Percentiles rank a stretch among this genome's conserved stretches.
Evolutionary conservation across 371 early-diverging fungal species (phyloP).

Genomic region (Zychaea mexicana): DNA sequence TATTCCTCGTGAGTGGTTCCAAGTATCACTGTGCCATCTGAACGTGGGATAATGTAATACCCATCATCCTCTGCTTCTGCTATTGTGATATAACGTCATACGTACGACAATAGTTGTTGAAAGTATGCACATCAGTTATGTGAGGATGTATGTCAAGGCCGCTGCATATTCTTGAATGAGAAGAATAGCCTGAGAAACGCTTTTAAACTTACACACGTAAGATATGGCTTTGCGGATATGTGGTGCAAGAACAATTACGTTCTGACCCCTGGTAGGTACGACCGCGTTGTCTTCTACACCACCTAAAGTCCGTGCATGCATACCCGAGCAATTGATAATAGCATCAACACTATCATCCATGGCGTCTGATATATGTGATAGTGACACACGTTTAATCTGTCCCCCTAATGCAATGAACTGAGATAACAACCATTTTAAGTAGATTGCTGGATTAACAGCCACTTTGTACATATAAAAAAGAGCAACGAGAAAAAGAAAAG

Average conservation of each 20-base stretch:
- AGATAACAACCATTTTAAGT: constrained; percentile 58
- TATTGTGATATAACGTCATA: background rate
- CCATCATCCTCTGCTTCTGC: constrained; percentile 18
- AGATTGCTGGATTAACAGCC: constrained; percentile 53
- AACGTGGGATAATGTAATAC: constrained; percentile 77
- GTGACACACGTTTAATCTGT: constrained; percentile 20
- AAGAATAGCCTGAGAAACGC: no score
- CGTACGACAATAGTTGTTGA: no score
- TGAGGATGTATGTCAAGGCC: no score
- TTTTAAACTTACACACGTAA: constrained; percentile 11
- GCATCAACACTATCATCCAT: constrained; percentile 30
- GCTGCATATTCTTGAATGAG: no score
- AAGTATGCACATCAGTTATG: background rate
- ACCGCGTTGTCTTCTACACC: constrained; percentile 52
- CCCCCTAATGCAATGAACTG: constrained; percentile 58
- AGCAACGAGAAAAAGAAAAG: no score
- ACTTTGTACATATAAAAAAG: constrained; percentile 14
- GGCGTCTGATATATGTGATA: constrained; percentile 30
- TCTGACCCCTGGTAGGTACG: constrained; percentile 73
- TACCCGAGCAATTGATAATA: constrained; percentile 75
- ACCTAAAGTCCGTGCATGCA: constrained; percentile 55
- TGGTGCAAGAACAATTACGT: constrained; percentile 59
- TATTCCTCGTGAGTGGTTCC: constrained; percentile 72
- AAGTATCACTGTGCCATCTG: constrained; percentile 70
- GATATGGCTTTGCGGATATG: constrained; percentile 56